Evolutionary conservation across 2,329 filamentous ascomycete species (phyloP), one percentile per base, ranked within the genome.

Genomic region (Colletotrichum scovillei): DNA sequence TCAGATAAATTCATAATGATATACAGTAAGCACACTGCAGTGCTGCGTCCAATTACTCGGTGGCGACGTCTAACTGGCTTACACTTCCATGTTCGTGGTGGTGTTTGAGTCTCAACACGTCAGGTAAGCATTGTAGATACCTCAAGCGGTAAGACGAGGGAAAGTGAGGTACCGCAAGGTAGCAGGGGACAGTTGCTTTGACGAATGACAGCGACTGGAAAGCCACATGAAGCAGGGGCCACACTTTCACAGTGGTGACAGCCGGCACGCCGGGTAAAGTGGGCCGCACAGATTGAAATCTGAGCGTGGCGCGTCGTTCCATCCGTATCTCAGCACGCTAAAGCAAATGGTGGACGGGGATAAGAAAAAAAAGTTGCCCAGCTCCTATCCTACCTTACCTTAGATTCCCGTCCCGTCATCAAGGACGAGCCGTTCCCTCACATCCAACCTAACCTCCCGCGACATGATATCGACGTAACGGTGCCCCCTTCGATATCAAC

Each of bases 361-460:
- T 46, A 38, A 12, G 55, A 67, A 73, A 56, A 73, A 56, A 74
- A 74, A 74, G 73, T 69, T 74, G 49, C 26, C 63, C 42, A 35
- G n/a, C 52, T 56, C 32, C 42, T 46, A 46, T 53, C 35, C 35
- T 38, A 38, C 26, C 26, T 26, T 26, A 26, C 26, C 26, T 38
- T 38, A 38, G 35, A 38, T 38, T 38, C 35, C 12, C 35, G 24
- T 62, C 66, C 12, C 35, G 53, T 53, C 42, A 63, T 62, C 60
- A 42, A 70, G 70, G 70, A 66, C 60, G 67, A 56, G 24, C 28
- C 46, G 59, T 24, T 52, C 46, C 35, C 30, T 58, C 42, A 59
- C 26, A 12, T 59, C 16, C 35, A 38, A 38, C 35, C 35, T 38
- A 38, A 14, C 38, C 38, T 26, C 52, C 66, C 16, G 19, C 67